Percentiles rank a stretch among this genome's conserved stretches.
These are phyloP conservation scores for Fraxinus paxiana DNA, from an alignment of 305 asterid genomes.

Conservation along the genomic window DNA sequence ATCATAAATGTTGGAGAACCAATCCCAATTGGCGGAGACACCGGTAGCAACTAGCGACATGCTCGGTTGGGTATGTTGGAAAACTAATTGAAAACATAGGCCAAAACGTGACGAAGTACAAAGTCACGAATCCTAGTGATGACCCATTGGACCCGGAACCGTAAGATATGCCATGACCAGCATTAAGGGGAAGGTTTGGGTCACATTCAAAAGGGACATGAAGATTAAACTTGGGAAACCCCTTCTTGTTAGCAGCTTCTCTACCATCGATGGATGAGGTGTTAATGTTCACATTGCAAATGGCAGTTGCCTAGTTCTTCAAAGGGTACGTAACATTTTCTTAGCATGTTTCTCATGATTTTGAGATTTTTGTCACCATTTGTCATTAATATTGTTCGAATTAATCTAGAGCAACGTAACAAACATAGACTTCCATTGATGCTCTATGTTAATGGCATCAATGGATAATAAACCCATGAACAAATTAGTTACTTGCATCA, in stretches of 20 bases:
- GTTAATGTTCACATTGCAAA: constrained; percentile 51
- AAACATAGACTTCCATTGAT: background rate
- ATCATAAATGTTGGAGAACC: constrained; percentile 49
- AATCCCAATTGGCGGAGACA: constrained; percentile 47
- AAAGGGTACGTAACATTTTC: constrained; percentile 32
- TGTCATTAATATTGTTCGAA: background rate
- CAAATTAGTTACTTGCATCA: background rate
- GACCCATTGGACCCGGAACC: constrained; percentile 53
- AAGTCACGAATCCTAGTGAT: constrained; percentile 55
- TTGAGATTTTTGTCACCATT: background rate
- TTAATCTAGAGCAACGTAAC: background rate
- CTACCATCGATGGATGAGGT: constrained; percentile 75
- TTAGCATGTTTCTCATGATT: background rate
- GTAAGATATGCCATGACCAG: constrained; percentile 55
- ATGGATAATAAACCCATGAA: background rate
- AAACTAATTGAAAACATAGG: constrained; percentile 63
- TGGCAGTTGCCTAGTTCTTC: constrained; percentile 57
- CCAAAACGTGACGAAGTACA: constrained; percentile 29
- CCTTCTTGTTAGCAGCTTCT: constrained; percentile 61
- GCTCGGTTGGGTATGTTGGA: constrained; percentile 68
- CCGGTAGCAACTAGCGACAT: constrained; percentile 56
- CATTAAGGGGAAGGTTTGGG: constrained; percentile 62
- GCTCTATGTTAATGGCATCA: background rate
- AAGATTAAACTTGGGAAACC: constrained; percentile 50
- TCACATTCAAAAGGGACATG: constrained; percentile 66